A percentile compares a stretch with the other conserved stretches of the same genome.
phyloP scores from a whole-genome alignment of 2,329 filamentous ascomycete species.

The Dactylellina sp. region DNA sequence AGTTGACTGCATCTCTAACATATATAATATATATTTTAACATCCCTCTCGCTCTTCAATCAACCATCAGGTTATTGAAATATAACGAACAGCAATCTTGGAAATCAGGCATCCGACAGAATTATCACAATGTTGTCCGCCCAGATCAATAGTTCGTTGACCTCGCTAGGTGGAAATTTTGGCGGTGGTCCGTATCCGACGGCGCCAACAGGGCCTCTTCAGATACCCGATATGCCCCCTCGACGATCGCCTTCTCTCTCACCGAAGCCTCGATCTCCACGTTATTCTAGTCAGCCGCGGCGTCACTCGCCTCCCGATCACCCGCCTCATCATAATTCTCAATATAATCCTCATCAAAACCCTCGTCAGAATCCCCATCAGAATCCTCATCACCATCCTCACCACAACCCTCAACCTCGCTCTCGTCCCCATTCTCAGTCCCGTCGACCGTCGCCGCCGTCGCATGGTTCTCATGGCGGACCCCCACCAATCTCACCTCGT shows the following conservation, averaged over 20 bases:
- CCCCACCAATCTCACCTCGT: slow-evolving; percentile 28
- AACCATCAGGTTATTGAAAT: slow-evolving; percentile 22
- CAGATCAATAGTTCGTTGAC: slow-evolving; percentile 35
- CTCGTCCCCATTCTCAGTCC: slow-evolving; percentile 7
- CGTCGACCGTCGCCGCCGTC: slow-evolving; percentile 41
- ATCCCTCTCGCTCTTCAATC: slow-evolving; percentile 6
- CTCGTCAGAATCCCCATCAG: no score
- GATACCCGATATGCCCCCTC: slow-evolving; percentile 20
- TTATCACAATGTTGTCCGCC: slow-evolving; percentile 36
- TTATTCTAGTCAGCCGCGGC: slow-evolving; percentile 29
- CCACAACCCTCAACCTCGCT: not conserved
- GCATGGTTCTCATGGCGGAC: slow-evolving; percentile 18
- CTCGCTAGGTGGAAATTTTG: slow-evolving; percentile 30
- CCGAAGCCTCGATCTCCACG: slow-evolving; percentile 47
- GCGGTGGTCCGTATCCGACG: slow-evolving; percentile 40
- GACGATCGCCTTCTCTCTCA: slow-evolving; percentile 39
- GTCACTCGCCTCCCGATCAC: slow-evolving; percentile 24
- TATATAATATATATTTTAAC: slow-evolving; percentile 2
- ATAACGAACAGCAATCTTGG: not conserved
- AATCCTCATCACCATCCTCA: slow-evolving; percentile 1
- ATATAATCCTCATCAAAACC: not conserved
- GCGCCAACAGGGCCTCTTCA: slow-evolving; percentile 29
- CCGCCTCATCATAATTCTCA: slow-evolving; percentile 1
- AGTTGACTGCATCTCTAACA: no score
- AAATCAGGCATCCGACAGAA: not conserved